These are phyloP conservation scores for Aspergillus sp. DNA, from an alignment of 2,329 filamentous ascomycete species.

Conservation along the genomic window DNA sequence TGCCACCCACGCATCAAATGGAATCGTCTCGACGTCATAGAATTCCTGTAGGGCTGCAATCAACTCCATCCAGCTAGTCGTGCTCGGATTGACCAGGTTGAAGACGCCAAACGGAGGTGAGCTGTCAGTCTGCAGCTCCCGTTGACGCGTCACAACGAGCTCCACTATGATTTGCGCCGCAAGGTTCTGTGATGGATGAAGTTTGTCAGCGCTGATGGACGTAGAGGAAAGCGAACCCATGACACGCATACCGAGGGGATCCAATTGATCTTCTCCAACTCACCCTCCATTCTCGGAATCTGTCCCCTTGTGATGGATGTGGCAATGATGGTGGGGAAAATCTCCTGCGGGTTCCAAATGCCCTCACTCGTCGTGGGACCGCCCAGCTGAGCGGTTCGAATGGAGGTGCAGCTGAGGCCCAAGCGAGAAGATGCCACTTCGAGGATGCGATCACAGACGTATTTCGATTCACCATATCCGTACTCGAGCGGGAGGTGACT, in stretches of 20 bases:
- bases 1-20: too few species aligned
- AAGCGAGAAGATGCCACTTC: constrained; percentile 15
- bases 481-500: constrained; percentile 23
- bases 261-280: constrained; percentile 44
- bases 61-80: too few species aligned
- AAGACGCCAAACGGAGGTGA: too few species aligned
- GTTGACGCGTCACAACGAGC: too few species aligned
- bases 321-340: constrained; percentile 39
- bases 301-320: constrained; percentile 47
- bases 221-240: too few species aligned
- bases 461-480: constrained; percentile 33
- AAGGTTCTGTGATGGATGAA: too few species aligned
- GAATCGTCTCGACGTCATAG: too few species aligned
- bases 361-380: constrained; percentile 34
- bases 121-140: too few species aligned
- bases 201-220: too few species aligned
- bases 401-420: constrained; percentile 15
- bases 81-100: too few species aligned
- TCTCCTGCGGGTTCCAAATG: constrained; percentile 52
- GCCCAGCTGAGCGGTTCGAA: constrained; percentile 31
- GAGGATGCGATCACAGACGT: constrained; percentile 43
- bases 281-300: constrained; percentile 44
- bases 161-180: too few species aligned
- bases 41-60: too few species aligned
- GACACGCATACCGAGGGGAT: constrained; percentile 14